phyloP scores from a whole-genome alignment of 768 basidiomycete species.

The Phaeolepiota aurea region DNA sequence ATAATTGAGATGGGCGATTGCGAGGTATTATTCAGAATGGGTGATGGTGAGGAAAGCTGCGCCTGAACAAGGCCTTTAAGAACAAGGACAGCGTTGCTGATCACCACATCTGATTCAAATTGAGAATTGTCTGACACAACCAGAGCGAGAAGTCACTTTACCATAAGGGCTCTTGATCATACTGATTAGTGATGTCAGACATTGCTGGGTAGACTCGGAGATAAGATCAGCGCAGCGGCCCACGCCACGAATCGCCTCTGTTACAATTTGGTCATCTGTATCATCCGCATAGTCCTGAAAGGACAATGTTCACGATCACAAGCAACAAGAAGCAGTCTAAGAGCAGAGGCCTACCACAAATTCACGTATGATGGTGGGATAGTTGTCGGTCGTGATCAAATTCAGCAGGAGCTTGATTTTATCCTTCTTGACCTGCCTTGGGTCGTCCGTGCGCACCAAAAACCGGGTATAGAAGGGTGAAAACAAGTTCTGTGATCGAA shows the following conservation, averaged over 20 bases:
- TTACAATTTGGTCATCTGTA: constrained; percentile 60
- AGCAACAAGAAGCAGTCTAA: neutral
- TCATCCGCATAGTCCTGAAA: constrained; percentile 78
- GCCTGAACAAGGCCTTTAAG: constrained; percentile 79
- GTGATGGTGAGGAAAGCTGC: constrained; percentile 33
- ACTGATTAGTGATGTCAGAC: constrained; percentile 64
- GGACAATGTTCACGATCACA: neutral
- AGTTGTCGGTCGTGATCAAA: constrained; percentile 59
- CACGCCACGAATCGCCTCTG: constrained; percentile 68
- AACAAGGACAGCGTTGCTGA: constrained; percentile 76
- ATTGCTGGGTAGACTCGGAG: constrained; percentile 62
- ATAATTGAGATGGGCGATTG: constrained; percentile 58
- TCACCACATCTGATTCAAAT: constrained; percentile 52
- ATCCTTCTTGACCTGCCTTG: constrained; percentile 53
- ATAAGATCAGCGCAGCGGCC: constrained; percentile 66
- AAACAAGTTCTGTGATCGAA: constrained; percentile 46
- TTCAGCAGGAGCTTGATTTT: constrained; percentile 73
- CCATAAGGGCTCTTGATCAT: constrained; percentile 79
- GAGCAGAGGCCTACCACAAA: constrained; percentile 62
- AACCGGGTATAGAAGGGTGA: constrained; percentile 56
- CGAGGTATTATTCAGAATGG: constrained; percentile 14
- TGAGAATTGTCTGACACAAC: neutral
- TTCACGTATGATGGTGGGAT: constrained; percentile 67
- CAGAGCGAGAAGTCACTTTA: constrained; percentile 21
- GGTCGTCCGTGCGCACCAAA: constrained; percentile 62